Conservation (phyloP, 2,329 filamentous ascomycete species). For the Pestalotiopsis sp. region DNA sequence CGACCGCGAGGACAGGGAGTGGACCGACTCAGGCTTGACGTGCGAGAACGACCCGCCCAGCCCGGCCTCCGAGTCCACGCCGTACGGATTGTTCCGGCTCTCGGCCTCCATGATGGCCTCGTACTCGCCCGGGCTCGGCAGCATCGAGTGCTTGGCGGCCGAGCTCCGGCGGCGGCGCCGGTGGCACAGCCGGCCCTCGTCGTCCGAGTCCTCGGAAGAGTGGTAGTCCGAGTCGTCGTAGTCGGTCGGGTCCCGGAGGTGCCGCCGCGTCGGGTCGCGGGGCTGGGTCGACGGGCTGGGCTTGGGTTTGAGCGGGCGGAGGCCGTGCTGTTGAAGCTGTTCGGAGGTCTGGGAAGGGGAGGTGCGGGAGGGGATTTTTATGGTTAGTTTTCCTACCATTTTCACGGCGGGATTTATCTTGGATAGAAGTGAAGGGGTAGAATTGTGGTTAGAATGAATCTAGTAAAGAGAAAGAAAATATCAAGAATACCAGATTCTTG, state of each 20-base stretch:
- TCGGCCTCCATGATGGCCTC: not conserved
- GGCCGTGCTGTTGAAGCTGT: not conserved
- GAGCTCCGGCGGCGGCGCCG: not conserved
- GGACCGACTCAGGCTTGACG: not conserved
- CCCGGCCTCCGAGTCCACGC: not conserved
- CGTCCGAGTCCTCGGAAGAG: not conserved
- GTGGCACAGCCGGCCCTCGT: not conserved
- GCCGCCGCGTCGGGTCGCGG: not conserved
- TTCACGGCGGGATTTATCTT: not conserved
- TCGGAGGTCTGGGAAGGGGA: not conserved
- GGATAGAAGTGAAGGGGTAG: not conserved
- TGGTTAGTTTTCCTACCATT: not conserved
- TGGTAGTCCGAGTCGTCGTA: not conserved
- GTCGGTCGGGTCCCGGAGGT: not conserved
- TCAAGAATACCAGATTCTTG: constrained; percentile 2
- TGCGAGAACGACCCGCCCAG: not conserved
- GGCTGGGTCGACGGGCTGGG: not conserved
- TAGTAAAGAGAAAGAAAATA: not conserved
- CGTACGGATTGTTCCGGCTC: not conserved
- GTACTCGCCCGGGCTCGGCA: constrained; percentile 2
- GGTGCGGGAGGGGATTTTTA: not conserved
- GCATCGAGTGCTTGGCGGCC: not conserved
- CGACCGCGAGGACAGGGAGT: not conserved
- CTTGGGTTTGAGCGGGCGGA: not conserved
- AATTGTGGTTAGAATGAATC: not conserved